A percentile compares a stretch with the other conserved stretches of the same genome.
phyloP scores from a whole-genome alignment of 1,284 basidiomycete species.

The Cryptococcus floricola region DNA sequence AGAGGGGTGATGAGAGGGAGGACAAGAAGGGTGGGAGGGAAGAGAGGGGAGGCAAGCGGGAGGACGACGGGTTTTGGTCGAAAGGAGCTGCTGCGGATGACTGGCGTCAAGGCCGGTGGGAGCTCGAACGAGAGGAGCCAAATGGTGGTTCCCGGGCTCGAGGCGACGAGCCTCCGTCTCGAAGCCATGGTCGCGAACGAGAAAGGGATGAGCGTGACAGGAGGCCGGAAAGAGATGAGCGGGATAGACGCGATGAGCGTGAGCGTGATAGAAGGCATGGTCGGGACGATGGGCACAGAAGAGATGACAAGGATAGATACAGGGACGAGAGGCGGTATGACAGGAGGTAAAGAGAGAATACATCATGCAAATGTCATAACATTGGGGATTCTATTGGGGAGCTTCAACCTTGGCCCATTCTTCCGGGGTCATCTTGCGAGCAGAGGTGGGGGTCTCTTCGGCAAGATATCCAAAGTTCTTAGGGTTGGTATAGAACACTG shows the following conservation, averaged over 20 bases:
- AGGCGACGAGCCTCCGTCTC: background rate
- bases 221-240: background rate
- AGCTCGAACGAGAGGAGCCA: conserved; percentile 10
- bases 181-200: background rate
- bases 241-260: conserved; percentile 1
- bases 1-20: conserved; percentile 9
- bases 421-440: conserved; percentile 12
- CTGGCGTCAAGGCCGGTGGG: conserved; percentile 20
- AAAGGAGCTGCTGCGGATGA: conserved; percentile 13
- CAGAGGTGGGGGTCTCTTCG: conserved; percentile 10
- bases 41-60: conserved; percentile 12
- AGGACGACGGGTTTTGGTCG: background rate
- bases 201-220: conserved; percentile 2
- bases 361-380: background rate
- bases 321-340: background rate
- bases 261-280: background rate
- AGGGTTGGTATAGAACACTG: conserved; percentile 50
- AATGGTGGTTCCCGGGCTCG: background rate
- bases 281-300: conserved; percentile 8
- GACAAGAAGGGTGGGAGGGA: conserved; percentile 16
- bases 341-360: background rate
- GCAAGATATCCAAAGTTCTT: conserved; percentile 48
- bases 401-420: conserved; percentile 9
- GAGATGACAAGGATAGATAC: conserved; percentile 11
- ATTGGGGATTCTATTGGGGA: background rate